Evolutionary conservation across 2,329 filamentous ascomycete genomes (phyloP).

Genomic region (Geoglossum cookeanum): DNA sequence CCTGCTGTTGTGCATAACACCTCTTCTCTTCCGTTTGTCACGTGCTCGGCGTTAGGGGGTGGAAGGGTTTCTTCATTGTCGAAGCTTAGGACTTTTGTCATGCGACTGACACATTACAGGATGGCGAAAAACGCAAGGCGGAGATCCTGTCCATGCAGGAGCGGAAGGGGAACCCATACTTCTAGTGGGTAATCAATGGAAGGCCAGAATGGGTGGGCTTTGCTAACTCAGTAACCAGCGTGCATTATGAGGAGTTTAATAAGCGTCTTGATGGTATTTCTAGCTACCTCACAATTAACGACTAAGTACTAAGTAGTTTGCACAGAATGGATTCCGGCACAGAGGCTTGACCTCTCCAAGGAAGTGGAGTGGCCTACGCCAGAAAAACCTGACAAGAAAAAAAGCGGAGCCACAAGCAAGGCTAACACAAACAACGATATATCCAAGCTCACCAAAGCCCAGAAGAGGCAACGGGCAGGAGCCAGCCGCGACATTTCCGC

Average conservation of each 20-base stretch:
- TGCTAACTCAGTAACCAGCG: slow-evolving; percentile 24
- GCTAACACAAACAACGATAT: slow-evolving; percentile 16
- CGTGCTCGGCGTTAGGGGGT: too few species aligned
- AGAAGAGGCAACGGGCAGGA: slow-evolving; percentile 25
- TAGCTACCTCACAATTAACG: neutral
- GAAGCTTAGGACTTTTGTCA: too few species aligned
- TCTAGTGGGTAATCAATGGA: slow-evolving; percentile 36
- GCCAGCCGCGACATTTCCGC: slow-evolving; percentile 34
- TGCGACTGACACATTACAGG: too few species aligned
- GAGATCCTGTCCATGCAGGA: slow-evolving; percentile 92
- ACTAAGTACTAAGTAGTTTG: slow-evolving; percentile 22
- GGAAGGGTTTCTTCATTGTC: too few species aligned
- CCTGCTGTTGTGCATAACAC: too few species aligned
- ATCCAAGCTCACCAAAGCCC: slow-evolving; percentile 28
- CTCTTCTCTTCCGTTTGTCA: too few species aligned
- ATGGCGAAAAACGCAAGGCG: slow-evolving; percentile 73
- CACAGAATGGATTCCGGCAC: slow-evolving; percentile 71
- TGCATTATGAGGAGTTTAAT: slow-evolving; percentile 97
- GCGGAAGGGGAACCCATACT: slow-evolving; percentile 70
- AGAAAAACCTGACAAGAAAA: slow-evolving; percentile 75
- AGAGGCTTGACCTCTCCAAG: slow-evolving; percentile 66
- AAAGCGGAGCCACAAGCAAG: slow-evolving; percentile 32
- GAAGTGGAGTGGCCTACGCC: slow-evolving; percentile 95
- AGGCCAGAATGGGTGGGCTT: neutral
- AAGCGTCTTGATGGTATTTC: slow-evolving; percentile 46